Evolutionary conservation across 768 basidiomycete species (phyloP).

Genomic region (Holtermannia corniformis): DNA sequence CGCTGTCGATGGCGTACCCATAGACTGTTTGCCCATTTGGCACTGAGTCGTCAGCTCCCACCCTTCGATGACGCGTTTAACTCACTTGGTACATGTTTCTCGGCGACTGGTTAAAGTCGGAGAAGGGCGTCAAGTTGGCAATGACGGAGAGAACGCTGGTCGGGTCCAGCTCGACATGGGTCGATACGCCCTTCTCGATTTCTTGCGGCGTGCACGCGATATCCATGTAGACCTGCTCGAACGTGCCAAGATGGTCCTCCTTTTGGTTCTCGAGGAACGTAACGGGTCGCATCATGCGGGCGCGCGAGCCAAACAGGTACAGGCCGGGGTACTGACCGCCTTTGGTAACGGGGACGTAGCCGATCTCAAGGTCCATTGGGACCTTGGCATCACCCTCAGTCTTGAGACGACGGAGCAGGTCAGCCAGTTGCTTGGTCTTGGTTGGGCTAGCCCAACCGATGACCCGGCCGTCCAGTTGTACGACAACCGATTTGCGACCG

Average conservation of each 20-base stretch:
- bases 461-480: constrained; percentile 90
- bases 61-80: neutral
- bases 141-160: constrained; percentile 94
- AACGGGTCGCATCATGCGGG: constrained; percentile 97
- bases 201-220: constrained; percentile 85
- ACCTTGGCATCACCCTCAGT: constrained; percentile 73
- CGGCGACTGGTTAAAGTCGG: constrained; percentile 92
- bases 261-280: constrained; percentile 76
- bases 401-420: constrained; percentile 82
- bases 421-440: constrained; percentile 70
- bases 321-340: constrained; percentile 96
- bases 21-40: constrained; percentile 99
- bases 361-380: constrained; percentile 90
- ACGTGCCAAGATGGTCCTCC: constrained; percentile 84
- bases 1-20: constrained; percentile 95
- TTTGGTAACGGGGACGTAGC: constrained; percentile 73
- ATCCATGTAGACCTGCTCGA: constrained; percentile 99
- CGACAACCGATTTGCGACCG: constrained; percentile 68
- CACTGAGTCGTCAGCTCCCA: constrained; percentile 50
- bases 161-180: constrained; percentile 87
- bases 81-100: constrained; percentile 44
- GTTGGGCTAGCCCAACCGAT: constrained; percentile 82
- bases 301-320: constrained; percentile 74
- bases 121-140: constrained; percentile 96
- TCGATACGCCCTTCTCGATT: constrained; percentile 61